Evolutionary conservation across 108 stramenopile genomes (phyloP).

Genomic region (Skeletonema marinoi): DNA sequence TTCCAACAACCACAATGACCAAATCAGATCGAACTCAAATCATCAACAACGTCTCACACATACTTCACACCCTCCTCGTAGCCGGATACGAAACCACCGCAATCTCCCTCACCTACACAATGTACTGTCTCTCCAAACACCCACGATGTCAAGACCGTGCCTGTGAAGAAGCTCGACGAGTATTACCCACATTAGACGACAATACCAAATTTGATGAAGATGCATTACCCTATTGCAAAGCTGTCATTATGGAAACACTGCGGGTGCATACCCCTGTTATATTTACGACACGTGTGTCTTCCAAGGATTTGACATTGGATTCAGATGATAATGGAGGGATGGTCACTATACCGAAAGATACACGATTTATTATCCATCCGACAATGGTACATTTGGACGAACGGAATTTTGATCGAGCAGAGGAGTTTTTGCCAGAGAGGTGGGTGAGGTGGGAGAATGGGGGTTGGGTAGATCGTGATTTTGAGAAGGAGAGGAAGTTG

Average conservation of each 20-base stretch:
- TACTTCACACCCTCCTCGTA: conserved; percentile 43
- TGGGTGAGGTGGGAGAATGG: conserved; percentile 44
- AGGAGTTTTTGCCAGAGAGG: conserved; percentile 59
- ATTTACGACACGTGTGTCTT: conserved; percentile 37
- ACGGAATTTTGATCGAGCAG: conserved; percentile 42
- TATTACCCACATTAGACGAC: background rate
- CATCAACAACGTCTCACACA: conserved; percentile 9
- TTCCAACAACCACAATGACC: background rate
- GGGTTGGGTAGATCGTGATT: conserved; percentile 34
- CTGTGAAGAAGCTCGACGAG: conserved; percentile 20
- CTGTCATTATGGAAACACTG: conserved; percentile 52
- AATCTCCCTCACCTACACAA: conserved; percentile 50
- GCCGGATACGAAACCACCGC: conserved; percentile 65
- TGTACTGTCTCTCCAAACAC: conserved; percentile 48
- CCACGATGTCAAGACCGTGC: conserved; percentile 35
- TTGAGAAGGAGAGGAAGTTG: conserved; percentile 2
- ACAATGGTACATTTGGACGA: conserved; percentile 49
- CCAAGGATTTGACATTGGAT: conserved; percentile 40
- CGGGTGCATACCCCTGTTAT: conserved; percentile 45
- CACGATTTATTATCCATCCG: conserved; percentile 41
- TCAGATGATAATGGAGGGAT: conserved; percentile 21
- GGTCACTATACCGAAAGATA: conserved; percentile 32
- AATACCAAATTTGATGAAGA: conserved; percentile 18
- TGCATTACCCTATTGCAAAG: conserved; percentile 46
- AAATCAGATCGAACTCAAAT: conserved; percentile 2